Base-by-base conservation (phyloP, 768 basidiomycete species). In the Tephrocybe rancida region DNA sequence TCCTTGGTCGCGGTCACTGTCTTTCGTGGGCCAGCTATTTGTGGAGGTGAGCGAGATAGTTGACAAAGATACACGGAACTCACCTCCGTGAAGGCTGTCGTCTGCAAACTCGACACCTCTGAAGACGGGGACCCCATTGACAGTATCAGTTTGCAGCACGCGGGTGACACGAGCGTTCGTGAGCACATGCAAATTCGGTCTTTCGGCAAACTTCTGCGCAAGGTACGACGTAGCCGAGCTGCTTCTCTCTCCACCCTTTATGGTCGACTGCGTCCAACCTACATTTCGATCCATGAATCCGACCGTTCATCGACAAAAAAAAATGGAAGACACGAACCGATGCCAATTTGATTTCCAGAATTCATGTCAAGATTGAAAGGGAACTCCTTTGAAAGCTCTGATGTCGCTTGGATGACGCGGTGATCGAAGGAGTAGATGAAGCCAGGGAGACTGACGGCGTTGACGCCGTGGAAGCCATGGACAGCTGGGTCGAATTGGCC, bases 191-290 rank as follows among this genome's bases (percentile, higher is more conserved):
- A 70, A 54, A 38, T 70, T 70, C 1, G 37, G 38, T 13, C 68
- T 50, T 13, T 35, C 35, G 13, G 57, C 44, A 22, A 55, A 58
- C 8, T 62, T 29, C 0, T 53, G 57, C 1, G 48, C 58, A 11
- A 69, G 58, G 38, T 67, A 71, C 0, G 64, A 61, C 1, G 61
- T 67, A 5, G 67, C 63, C 0, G 70, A 64, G 42, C 68, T 70
- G 18, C 60, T 63, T 30, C 67, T 56, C 32, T 57, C 59, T 7
- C 65, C 65, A 30, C 45, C 47, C 18, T 65, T 60, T 16, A 67
- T 59, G 3, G 66, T 62, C 9, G 61, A 65, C 44, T 67, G 67
- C 4, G 62, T 57, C 65, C 65, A 68, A 9, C 65, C 67, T 66
- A 26, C 0, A 1, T 22, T 19, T 4, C 14, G 10, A 37, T 37